Base-by-base conservation (phyloP, 305 asterid genomes). In the Fraxinus nigra region DNA sequence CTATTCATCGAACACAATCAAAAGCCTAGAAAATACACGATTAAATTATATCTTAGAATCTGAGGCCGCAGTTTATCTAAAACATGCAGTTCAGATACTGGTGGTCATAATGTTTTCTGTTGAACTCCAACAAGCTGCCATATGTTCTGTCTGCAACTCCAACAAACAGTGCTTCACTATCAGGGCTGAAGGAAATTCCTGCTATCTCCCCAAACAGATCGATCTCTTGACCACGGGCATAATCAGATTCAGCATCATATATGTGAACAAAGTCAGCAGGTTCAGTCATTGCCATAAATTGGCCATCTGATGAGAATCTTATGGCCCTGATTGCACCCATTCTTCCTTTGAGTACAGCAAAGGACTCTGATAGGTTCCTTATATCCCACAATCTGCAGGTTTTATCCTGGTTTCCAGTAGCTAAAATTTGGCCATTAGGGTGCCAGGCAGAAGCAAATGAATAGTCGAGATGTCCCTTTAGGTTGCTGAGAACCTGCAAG, bases 401-500 rank as follows among this genome's bases (percentile, higher is more conserved):
- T 0, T 92, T 91, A 79, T 93, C 98, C 85, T 93, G 95, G 84
- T 92, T 93, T 43, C 98, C 98, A 0, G 98, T 93, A 8, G 98
- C 98, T 24, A 93, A 85, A 35, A 90, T 85, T 22, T 51, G 84
- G 0, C 94, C 97, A 51, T 87, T 87, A 2, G 96, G 97, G 81
- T 92, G 93, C 97, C 97, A 93, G 16, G 96, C 94, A 22, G 97
- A 93, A 7, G 97, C 83, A 79, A 92, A 93, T 5, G 93, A 90
- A 74, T 92, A 91, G 85, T 93, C 98, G 10, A 87, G 83, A 72
- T 92, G 95, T 18, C 98, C 94, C 86, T 89, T 90, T 54, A 93
- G 85, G 51, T 83, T 87, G 92, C 87, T 80, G 2, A 91, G 85
- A 1, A 87, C 88, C 91, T 88, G 91, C 77, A 85, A 61, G 48